Evolutionary conservation across 805 yeast species (phyloP).

Genomic region (Yarrowia sp.): DNA sequence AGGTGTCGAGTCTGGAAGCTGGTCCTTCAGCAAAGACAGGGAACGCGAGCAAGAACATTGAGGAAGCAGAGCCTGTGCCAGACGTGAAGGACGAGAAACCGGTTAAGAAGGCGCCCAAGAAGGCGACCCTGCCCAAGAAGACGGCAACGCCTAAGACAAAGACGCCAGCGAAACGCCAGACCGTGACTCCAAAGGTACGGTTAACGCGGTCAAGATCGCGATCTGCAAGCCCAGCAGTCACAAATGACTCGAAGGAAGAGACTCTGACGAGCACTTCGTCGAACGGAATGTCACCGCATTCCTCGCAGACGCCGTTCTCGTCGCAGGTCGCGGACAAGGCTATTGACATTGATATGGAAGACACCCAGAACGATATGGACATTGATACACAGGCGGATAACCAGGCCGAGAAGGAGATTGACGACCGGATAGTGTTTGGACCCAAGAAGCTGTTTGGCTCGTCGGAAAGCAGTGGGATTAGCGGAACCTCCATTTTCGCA

Average conservation of each 20-base stretch:
- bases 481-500: neutral
- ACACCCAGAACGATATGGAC: neutral
- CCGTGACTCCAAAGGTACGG: neutral
- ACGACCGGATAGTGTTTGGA: neutral
- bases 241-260: neutral
- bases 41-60: too few relatives aligned
- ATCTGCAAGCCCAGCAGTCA: neutral
- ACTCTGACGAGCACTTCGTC: neutral
- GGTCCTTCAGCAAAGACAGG: too few relatives aligned
- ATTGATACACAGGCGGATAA: neutral
- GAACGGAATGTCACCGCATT: neutral
- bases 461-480: neutral
- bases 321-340: neutral
- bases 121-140: too few relatives aligned
- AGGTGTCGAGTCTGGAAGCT: too few relatives aligned
- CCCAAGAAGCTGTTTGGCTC: slow-evolving; percentile 1
- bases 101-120: too few relatives aligned
- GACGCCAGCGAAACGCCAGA: neutral
- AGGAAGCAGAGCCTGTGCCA: too few relatives aligned
- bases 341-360: neutral
- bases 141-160: neutral
- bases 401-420: neutral
- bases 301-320: neutral
- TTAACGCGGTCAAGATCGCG: slow-evolving; percentile 3
- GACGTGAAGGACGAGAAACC: too few relatives aligned